Conservation (phyloP, 768 basidiomycete genomes). For the Lentinula sp. region DNA sequence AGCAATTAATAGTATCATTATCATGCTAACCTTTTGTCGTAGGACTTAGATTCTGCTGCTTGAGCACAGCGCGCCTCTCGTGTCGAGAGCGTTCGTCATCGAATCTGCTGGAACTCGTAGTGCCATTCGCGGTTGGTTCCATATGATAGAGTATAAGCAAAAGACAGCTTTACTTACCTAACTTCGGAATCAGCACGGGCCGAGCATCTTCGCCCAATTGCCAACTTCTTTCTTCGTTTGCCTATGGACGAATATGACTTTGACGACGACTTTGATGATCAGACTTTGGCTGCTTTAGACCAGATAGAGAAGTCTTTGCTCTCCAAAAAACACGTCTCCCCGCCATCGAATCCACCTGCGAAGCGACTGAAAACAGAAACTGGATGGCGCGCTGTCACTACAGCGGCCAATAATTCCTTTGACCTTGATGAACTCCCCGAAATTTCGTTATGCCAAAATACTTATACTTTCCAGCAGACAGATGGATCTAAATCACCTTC, state of each 20-base stretch:
- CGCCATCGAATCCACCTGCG: constrained; percentile 26
- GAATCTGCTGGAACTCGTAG: constrained; percentile 19
- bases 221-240: not conserved
- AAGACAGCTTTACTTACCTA: not conserved
- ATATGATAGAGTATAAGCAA: constrained; percentile 1
- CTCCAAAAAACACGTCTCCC: constrained; percentile 17
- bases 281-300: constrained; percentile 56
- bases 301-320: constrained; percentile 45
- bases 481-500: constrained; percentile 9
- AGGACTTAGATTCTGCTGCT: constrained; percentile 37
- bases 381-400: constrained; percentile 29
- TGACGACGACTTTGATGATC: constrained; percentile 57
- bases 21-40: constrained; percentile 7
- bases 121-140: constrained; percentile 12
- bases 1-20: not conserved
- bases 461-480: constrained; percentile 32
- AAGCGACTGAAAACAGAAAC: constrained; percentile 53
- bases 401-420: constrained; percentile 17
- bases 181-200: not conserved
- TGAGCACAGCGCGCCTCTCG: constrained; percentile 53
- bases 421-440: constrained; percentile 56
- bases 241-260: constrained; percentile 52
- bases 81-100: constrained; percentile 51
- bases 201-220: not conserved
- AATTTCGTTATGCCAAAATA: constrained; percentile 53